These are phyloP conservation scores for Exophiala phaeomuriformis DNA, from an alignment of 2,329 filamentous ascomycete species.

Conservation along the genomic window DNA sequence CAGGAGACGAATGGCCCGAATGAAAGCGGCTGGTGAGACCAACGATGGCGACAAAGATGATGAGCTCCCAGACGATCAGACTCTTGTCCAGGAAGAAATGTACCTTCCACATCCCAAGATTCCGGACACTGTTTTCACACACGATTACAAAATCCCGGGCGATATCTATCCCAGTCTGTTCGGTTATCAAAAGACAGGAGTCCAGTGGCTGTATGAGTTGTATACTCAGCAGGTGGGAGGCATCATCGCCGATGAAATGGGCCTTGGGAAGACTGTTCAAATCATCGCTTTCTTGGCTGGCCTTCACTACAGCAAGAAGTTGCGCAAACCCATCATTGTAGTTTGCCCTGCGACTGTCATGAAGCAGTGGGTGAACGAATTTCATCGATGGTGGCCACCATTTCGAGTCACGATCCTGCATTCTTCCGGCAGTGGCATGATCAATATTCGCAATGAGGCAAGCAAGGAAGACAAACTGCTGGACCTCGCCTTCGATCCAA, in stretches of 20 bases:
- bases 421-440: constrained; percentile 92
- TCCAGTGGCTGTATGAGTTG: constrained; percentile 92
- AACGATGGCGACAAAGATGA: constrained; percentile 32
- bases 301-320: constrained; percentile 80
- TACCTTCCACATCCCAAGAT: constrained; percentile 77
- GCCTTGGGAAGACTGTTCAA: constrained; percentile 88
- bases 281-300: constrained; percentile 78
- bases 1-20: constrained; percentile 54
- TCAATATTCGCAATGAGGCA: constrained; percentile 61
- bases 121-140: constrained; percentile 66
- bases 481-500: constrained; percentile 48
- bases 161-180: constrained; percentile 91
- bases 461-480: constrained; percentile 57
- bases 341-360: constrained; percentile 92
- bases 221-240: constrained; percentile 85
- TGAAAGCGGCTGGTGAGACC: constrained; percentile 24
- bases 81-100: constrained; percentile 55
- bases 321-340: constrained; percentile 78
- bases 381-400: constrained; percentile 99
- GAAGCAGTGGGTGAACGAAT: constrained; percentile 97
- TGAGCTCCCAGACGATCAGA: constrained; percentile 36
- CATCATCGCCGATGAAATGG: constrained; percentile 97
- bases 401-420: constrained; percentile 90
- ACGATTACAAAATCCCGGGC: constrained; percentile 73
- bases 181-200: constrained; percentile 93